Base-by-base conservation (phyloP, 1,284 basidiomycete species). In the Cryptococcus hybrid region DNA sequence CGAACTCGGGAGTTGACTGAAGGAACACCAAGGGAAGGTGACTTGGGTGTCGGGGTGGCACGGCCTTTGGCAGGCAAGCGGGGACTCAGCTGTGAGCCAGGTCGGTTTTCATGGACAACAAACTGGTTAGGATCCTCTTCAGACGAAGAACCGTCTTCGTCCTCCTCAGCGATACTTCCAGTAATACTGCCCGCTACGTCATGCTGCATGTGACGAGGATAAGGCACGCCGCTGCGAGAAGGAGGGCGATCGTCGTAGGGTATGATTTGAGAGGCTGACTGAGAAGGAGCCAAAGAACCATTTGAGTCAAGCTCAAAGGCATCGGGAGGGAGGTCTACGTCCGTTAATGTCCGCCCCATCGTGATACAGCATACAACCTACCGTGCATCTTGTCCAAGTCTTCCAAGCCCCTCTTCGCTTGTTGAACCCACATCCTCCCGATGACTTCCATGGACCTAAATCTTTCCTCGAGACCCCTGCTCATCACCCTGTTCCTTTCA, bases 401-500 rank as follows among this genome's bases (percentile, higher is more conserved):
- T n/a, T 64, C 62, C 45, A 78, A 55, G 45, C 77, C 77, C 13
- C 66, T 59, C 52, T 73, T 71, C 13, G 77, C 68, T 59, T 78
- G 77, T 24, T 58, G 58, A 24, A 74, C 66, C 77, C 77, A 78
- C 77, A 78, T 78, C 52, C 73, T 63, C 3, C 71, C 75, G 2
- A 78, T 74, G 1, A 68, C 70, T 57, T 78, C 76, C 76, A 78
- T 78, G 4, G 76, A 68, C 46, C 70, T 68, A 64, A 78, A 78
- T 45, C 75, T 62, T 54, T 78, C 75, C 58, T 75, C 74, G 44
- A 78, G 62, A 5, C 77, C 77, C 24, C 71, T 63, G 51, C 69
- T 64, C 76, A 78, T 77, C 63, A 78, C 75, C 57, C 72, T 76
- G 66, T 76, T 78, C 56, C 77, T 67, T 59, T 78, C 77, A 42